Conservation (phyloP, 352 stramenopile genomes). For the Elongisporangium anandrum region DNA sequence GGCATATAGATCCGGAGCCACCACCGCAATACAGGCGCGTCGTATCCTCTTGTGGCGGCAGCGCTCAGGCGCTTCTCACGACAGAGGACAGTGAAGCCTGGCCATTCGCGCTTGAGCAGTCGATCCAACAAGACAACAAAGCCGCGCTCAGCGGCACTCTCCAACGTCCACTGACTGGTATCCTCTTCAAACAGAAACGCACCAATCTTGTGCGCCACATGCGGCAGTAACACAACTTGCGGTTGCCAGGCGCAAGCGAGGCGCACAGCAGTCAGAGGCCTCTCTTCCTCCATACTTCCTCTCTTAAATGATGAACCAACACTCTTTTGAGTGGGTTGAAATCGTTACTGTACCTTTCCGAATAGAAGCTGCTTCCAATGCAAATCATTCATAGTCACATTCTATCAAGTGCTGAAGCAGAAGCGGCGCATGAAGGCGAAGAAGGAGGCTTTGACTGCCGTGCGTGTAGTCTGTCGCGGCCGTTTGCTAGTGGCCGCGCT, state of each 20-base stretch:
- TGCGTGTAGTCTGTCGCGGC: background rate
- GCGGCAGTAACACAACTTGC: background rate
- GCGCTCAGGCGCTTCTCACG: no score
- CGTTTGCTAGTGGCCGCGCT: background rate
- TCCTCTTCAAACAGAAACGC: background rate
- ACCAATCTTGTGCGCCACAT: background rate
- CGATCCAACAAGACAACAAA: background rate
- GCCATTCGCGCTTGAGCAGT: background rate
- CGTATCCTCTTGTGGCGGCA: no score
- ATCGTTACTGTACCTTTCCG: no score
- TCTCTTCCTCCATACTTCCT: background rate
- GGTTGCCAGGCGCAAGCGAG: background rate
- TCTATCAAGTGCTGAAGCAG: no score
- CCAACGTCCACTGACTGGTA: background rate
- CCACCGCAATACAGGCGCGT: no score
- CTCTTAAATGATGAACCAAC: no score
- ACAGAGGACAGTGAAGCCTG: no score
- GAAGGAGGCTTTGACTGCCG: background rate
- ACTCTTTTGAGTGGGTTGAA: no score
- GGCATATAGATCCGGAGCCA: no score
- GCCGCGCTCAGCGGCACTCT: background rate
- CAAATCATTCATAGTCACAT: background rate
- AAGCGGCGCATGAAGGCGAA: no score
- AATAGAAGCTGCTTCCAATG: background rate
- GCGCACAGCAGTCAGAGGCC: background rate